Conservation (phyloP, 345 rosid species). For the Barbarea vulgaris region DNA sequence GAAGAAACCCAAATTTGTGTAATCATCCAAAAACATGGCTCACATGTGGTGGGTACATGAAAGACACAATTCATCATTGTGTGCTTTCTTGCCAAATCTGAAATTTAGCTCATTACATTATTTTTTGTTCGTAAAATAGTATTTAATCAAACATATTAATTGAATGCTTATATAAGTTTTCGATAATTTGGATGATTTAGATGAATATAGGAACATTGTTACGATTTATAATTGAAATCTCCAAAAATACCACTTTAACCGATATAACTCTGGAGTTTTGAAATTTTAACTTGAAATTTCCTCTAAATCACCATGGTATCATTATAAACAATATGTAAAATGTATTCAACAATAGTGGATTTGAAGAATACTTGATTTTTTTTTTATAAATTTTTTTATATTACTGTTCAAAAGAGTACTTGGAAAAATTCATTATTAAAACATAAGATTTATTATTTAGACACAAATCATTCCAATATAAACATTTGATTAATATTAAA, state of each 20-base stretch:
- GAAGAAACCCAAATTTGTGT: constrained; percentile 23
- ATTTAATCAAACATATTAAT: background rate
- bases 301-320: no score
- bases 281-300: no score
- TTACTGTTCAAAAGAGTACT: no score
- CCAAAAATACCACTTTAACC: no score
- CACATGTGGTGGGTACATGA: constrained; percentile 41
- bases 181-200: background rate
- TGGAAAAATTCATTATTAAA: background rate
- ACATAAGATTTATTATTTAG: background rate
- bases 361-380: no score
- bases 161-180: background rate
- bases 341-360: no score
- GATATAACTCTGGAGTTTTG: no score
- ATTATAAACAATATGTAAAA: no score
- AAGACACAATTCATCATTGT: constrained; percentile 26
- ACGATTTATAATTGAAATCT: background rate
- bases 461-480: background rate
- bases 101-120: background rate
- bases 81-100: constrained; percentile 23
- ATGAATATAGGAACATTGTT: background rate
- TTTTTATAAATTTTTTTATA: no score
- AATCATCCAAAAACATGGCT: constrained; percentile 35
- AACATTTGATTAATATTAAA: no score
- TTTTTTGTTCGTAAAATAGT: background rate